Evolutionary conservation across 148 eudicot species (phyloP), one percentile per base, ranked within the genome.

Genomic region (Camellia lanceoleosa): DNA sequence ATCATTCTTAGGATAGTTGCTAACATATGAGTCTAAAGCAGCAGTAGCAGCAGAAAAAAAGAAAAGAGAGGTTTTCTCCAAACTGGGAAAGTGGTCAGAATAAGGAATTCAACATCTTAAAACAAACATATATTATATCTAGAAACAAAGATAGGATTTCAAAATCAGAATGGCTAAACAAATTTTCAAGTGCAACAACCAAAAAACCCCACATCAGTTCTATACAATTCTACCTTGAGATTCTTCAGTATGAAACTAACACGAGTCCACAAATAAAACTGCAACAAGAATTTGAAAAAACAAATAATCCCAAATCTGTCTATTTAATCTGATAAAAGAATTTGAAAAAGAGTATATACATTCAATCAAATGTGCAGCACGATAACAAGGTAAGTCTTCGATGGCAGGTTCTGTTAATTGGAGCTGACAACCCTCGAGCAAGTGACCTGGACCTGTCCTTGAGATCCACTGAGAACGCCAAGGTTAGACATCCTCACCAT

Each of bases 401-500:
- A 46, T 46, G 73, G 55, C 23, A 70, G 54, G 30, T 70, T 51
- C 42, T 13, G 16, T 56, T 74, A 74, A 15, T 16, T 56, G 64
- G 77, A 54, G 15, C 51, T n/a, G 64, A 74, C 77, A 14, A 44
- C 64, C 46, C 46, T 55, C 52, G 90, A 86, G 84, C 88, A 88
- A 55, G 23, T 78, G 56, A 78, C 66, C 38, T 88, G 67, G 10
- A 88, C 61, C 43, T 84, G 82, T 51, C 83, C 91, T 79, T 82
- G 86, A 66, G 81, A 73, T 19, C 76, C 87, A 19, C 70, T 74
- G 16, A 76, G 75, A 13, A 60, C 56, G 59, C 63, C 81, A 46
- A 88, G 83, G 55, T 76, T 82, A 0, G 86, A 82, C 86, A 88
- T 80, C 62, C 83, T 86, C 70, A 82, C 42, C 91, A 86, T 88